These are phyloP conservation scores for Trichoderma sp. DNA, from an alignment of 2,329 filamentous ascomycete genomes.

Conservation along the genomic window DNA sequence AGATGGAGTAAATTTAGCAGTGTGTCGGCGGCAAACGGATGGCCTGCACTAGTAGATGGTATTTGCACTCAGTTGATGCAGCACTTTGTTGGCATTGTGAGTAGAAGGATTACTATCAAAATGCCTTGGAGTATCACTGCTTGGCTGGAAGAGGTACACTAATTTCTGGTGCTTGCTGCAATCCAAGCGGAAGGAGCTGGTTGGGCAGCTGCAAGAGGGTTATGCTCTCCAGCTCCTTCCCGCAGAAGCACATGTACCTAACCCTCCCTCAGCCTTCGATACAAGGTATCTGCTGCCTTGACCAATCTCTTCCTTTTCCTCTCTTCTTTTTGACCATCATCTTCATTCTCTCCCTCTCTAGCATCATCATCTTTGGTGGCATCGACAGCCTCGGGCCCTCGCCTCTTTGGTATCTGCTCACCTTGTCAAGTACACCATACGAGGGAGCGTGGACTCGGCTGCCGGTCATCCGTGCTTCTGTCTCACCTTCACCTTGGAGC, in stretches of 20 bases:
- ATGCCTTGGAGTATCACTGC: no score
- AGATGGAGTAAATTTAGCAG: not conserved
- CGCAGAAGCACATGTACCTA: not conserved
- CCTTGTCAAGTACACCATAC: not conserved
- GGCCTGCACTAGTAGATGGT: not conserved
- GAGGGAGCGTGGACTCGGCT: not conserved
- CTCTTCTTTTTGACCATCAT: not conserved
- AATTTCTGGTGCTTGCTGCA: no score
- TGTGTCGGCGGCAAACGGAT: not conserved
- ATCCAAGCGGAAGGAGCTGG: not conserved
- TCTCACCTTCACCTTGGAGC: not conserved
- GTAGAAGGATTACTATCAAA: no score
- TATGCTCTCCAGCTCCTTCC: not conserved
- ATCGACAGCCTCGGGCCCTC: not conserved
- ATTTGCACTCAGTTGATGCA: not conserved
- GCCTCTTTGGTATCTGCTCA: not conserved
- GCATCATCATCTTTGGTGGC: not conserved
- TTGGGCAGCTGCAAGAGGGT: slow-evolving; percentile 20
- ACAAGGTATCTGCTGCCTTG: not conserved
- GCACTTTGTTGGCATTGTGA: no score
- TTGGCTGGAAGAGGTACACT: no score
- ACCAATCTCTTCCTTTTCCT: not conserved
- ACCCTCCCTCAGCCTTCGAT: not conserved
- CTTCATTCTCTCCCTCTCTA: not conserved
- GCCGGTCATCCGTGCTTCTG: not conserved